These are phyloP conservation scores for Tulasnella sp. DNA, from an alignment of 768 basidiomycete species.

Conservation along the genomic window DNA sequence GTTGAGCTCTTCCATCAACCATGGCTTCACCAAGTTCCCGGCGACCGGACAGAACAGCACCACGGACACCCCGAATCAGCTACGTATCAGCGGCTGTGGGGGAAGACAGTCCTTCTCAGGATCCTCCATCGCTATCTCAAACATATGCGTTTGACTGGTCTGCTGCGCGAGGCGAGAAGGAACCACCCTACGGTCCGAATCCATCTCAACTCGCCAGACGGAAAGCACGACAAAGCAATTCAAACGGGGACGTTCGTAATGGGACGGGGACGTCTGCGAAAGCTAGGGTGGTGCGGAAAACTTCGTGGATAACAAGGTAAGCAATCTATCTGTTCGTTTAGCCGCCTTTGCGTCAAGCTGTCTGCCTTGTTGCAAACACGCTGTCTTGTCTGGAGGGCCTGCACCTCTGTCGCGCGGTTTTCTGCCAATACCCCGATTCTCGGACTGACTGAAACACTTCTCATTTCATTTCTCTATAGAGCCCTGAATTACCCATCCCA, in stretches of 20 bases:
- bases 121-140: conserved; percentile 43
- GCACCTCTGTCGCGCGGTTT: neutral
- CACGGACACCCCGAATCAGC: neutral
- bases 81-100: neutral
- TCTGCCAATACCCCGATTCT: conserved; percentile 42
- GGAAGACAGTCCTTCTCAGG: neutral
- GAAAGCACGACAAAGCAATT: conserved; percentile 33
- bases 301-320: conserved; percentile 51
- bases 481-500: conserved; percentile 46
- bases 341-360: neutral
- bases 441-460: conserved; percentile 13
- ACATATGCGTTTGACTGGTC: conserved; percentile 82
- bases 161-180: conserved; percentile 59
- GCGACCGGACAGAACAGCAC: neutral
- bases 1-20: neutral
- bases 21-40: neutral
- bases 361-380: neutral
- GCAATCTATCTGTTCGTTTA: conserved; percentile 24
- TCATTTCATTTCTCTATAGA: neutral
- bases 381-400: neutral
- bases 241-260: neutral
- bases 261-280: conserved; percentile 4
- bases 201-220: conserved; percentile 28
- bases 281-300: conserved; percentile 42
- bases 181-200: conserved; percentile 61